Percentiles rank a stretch among this genome's conserved stretches.
Evolutionary conservation across 2,329 filamentous ascomycete genomes (phyloP).

Genomic region (Ploettnerulaceae sp.): DNA sequence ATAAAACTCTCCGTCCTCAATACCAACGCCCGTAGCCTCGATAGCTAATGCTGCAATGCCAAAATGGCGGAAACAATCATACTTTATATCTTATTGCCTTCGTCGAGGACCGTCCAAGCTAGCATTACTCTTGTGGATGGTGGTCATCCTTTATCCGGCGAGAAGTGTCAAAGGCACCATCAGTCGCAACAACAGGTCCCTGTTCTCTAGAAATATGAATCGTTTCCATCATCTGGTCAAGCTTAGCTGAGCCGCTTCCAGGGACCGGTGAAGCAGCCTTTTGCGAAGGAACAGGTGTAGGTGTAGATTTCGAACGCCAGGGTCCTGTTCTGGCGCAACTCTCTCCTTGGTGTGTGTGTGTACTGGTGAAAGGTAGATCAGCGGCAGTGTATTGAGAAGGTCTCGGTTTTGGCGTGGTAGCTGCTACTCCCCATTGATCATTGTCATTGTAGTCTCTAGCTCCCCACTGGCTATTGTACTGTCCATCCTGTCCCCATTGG

Average conservation of each 20-base stretch:
- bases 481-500: background rate
- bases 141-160: background rate
- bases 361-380: background rate
- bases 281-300: background rate
- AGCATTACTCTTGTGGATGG: background rate
- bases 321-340: background rate
- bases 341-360: background rate
- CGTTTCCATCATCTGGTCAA: slow-evolving; percentile 1
- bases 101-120: background rate
- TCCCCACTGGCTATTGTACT: background rate
- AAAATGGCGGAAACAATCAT: background rate
- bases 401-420: background rate
- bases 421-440: background rate
- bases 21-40: too few species aligned
- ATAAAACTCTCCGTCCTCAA: too few species aligned
- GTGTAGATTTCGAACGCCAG: slow-evolving; percentile 2
- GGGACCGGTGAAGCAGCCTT: background rate
- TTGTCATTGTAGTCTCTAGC: background rate
- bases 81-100: background rate
- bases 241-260: background rate
- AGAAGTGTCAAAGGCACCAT: background rate
- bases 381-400: background rate
- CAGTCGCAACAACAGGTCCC: background rate
- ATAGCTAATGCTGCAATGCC: too few species aligned
- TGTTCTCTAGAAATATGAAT: slow-evolving; percentile 5